phyloP scores from a whole-genome alignment of 2,329 filamentous ascomycete species.

The Venturia nashicola region DNA sequence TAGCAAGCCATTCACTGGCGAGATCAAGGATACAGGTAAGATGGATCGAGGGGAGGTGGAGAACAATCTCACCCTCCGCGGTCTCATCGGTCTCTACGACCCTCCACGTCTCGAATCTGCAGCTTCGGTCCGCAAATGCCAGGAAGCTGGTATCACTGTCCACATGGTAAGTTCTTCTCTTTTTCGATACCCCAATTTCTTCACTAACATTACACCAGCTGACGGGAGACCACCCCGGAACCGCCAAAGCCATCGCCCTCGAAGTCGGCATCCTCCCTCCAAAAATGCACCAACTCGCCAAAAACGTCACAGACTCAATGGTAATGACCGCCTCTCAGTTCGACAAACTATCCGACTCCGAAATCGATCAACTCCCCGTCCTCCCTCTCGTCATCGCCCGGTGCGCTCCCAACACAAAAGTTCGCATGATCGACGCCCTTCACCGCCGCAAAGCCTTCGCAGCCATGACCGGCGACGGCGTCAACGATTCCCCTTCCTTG shows the following conservation, averaged over 20 bases:
- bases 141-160: conserved; percentile 33
- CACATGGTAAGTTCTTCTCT: conserved; percentile 24
- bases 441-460: conserved; percentile 26
- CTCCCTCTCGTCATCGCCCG: conserved; percentile 35
- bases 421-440: conserved; percentile 34
- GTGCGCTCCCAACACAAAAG: conserved; percentile 35
- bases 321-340: conserved; percentile 34
- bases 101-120: conserved; percentile 73
- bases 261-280: conserved; percentile 32
- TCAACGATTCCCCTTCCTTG: conserved; percentile 28
- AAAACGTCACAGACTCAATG: conserved; percentile 29
- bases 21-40: conserved; percentile 13
- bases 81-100: conserved; percentile 79
- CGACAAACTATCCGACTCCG: conserved; percentile 29
- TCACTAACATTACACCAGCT: conserved; percentile 13
- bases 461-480: conserved; percentile 31
- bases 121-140: conserved; percentile 33
- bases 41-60: conserved; percentile 52
- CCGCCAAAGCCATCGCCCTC: conserved; percentile 31
- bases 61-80: conserved; percentile 56
- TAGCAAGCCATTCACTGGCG: not conserved
- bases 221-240: conserved; percentile 35
- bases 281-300: conserved; percentile 15
- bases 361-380: conserved; percentile 28
- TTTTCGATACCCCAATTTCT: not conserved